Base-by-base conservation (phyloP, 495 filamentous ascomycete species). In the Hypoxylon crocopeplum region DNA sequence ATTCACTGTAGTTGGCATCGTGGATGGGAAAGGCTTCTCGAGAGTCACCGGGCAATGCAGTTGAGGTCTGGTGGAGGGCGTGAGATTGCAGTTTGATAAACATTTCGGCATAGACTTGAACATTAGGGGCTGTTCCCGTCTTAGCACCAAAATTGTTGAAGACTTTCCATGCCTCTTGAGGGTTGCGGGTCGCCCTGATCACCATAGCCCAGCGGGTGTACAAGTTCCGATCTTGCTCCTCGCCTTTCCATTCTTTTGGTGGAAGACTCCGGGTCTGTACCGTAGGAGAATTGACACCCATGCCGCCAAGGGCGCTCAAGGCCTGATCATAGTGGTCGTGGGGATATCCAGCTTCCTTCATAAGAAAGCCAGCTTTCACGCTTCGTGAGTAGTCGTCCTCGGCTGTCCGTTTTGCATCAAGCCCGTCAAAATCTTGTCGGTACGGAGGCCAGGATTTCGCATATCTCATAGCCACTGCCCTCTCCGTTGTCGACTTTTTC, bases 401-500 rank as follows among this genome's bases (percentile, higher is more conserved):
- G 4, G 59, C 64, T 1, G 61, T 62, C 25, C 70, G 69, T 17
- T 65, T 72, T 47, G 76, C 74, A 56, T 81, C 78, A 0, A 73
- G 66, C 1, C 76, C 78, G 38, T 81, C 76, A 21, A 74, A 69
- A 12, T 69, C 65, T 59, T 70, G 64, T 19, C 73, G 69, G 49
- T 76, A 78, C 5, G 78, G 77, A 5, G 78, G 78, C 78, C 76
- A 81, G 0, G 77, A 77, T 21, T 69, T 69, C 4, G 69, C 59
- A 29, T 70, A 65, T 34, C 77, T 73, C 15, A 68, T 36, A 5
- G 71, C 71, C 17, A 71, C 70, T 7, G 46, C 69, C 15, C 48
- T 70, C 66, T 81, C 78, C 2, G 49, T 49, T 21, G 56, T 37
- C 12, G 65, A 72, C 40, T 77, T 81, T 11, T 53, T 56, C 39